Evolutionary conservation across 1,284 basidiomycete genomes (phyloP).

Genomic region (Grifola frondosa): DNA sequence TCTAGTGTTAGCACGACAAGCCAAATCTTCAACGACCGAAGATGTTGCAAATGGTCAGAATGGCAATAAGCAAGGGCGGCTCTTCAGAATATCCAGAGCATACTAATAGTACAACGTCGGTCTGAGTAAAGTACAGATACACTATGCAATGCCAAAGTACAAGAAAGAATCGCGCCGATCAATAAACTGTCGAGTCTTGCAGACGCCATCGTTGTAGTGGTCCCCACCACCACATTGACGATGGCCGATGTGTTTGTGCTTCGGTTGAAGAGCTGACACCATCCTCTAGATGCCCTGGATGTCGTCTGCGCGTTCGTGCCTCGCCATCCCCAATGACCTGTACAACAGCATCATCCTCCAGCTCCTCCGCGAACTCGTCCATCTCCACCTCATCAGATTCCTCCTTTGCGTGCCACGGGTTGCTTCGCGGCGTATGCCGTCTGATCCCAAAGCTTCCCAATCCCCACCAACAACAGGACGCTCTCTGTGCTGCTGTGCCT

Average conservation of each 20-base stretch:
- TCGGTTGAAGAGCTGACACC: too few relatives aligned
- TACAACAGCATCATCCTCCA: conserved; percentile 26
- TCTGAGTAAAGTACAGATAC: too few relatives aligned
- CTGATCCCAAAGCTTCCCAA: conserved; percentile 69
- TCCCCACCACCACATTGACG: conserved; percentile 75
- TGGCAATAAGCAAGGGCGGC: too few relatives aligned
- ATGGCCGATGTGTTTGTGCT: conserved; percentile 28
- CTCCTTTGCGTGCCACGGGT: conserved; percentile 27
- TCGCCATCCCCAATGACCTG: conserved; percentile 24
- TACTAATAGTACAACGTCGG: too few relatives aligned
- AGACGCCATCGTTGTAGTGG: conserved; percentile 71
- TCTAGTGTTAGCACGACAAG: too few relatives aligned
- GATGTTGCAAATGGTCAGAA: too few relatives aligned
- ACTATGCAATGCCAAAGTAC: too few relatives aligned
- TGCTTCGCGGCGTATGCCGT: conserved; percentile 11
- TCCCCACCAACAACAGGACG: conserved; percentile 54
- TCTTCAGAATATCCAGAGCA: too few relatives aligned
- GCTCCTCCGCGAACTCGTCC: conserved; percentile 21
- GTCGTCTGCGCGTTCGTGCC: conserved; percentile 25
- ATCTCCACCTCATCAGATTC: conserved; percentile 26
- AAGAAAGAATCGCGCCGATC: conserved; percentile 13
- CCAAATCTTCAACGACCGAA: too few relatives aligned
- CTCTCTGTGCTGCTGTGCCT: conserved; percentile 30
- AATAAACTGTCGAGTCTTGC: conserved; percentile 73
- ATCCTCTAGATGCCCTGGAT: conserved; percentile 7